Evolutionary conservation across 2,329 filamentous ascomycete species (phyloP).

Genomic region (Aureobasidium uvarum): DNA sequence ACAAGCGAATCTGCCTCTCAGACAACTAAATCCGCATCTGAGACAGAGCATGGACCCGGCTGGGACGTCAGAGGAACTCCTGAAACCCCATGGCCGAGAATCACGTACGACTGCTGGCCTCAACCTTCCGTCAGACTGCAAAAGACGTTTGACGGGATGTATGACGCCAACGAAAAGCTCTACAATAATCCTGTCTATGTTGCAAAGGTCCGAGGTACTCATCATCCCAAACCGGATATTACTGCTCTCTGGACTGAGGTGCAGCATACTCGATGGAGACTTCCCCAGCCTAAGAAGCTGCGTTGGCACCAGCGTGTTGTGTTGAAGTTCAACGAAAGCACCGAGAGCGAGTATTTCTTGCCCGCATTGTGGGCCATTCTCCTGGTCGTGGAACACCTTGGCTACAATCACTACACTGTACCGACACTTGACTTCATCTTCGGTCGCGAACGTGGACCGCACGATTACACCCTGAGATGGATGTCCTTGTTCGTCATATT

Average conservation of each 20-base stretch:
- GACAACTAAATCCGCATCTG: not conserved
- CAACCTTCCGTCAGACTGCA: not conserved
- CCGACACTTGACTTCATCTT: not conserved
- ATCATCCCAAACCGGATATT: not conserved
- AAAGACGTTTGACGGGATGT: not conserved
- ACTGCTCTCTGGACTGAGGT: not conserved
- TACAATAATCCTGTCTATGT: not conserved
- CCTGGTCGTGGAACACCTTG: not conserved
- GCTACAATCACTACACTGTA: not conserved
- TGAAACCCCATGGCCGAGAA: not conserved
- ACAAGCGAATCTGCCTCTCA: not conserved
- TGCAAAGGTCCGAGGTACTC: not conserved
- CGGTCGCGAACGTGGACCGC: not conserved
- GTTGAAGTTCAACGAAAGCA: not conserved
- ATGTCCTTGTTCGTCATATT: not conserved
- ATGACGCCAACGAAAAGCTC: not conserved
- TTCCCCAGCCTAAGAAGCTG: not conserved
- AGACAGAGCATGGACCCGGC: not conserved
- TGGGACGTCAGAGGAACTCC: not conserved
- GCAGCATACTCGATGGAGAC: not conserved
- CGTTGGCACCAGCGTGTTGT: not conserved
- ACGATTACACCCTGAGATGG: not conserved
- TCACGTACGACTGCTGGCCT: constrained; percentile 11
- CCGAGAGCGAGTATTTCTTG: not conserved
- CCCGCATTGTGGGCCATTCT: not conserved